Conservation (phyloP, 176 grass and related monocot species). For the Juncus effusus region DNA sequence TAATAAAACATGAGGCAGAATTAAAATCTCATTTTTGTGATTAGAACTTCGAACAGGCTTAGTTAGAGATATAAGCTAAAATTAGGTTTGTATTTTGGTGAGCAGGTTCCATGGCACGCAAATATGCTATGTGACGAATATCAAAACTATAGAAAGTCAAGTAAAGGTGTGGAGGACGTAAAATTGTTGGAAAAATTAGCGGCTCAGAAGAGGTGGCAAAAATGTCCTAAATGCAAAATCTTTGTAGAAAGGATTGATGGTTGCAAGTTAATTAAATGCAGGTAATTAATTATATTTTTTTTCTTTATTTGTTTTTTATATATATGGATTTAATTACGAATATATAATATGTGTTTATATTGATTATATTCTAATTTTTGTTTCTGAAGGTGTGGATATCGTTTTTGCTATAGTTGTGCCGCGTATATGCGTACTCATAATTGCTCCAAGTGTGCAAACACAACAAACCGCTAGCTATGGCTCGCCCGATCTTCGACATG, state of each 20-base stretch:
- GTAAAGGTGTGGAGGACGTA: conserved; percentile 12
- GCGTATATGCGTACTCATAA: not conserved
- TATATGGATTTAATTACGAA: not conserved
- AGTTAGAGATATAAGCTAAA: no score
- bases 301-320: no score
- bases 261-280: conserved; percentile 15
- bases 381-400: conserved; percentile 20
- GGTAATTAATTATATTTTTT: not conserved
- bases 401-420: conserved; percentile 17
- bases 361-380: not conserved
- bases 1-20: no score
- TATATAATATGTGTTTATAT: not conserved
- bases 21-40: no score
- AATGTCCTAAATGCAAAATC: conserved; percentile 22
- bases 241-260: conserved; percentile 28
- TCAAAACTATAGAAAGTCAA: not conserved
- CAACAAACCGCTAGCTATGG: no score
- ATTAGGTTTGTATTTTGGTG: no score
- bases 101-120: conserved; percentile 9
- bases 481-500: no score
- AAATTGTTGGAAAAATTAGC: conserved; percentile 17
- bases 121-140: conserved; percentile 19
- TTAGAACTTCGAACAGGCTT: no score
- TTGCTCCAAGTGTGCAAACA: no score
- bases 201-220: not conserved